phyloP scores from a whole-genome alignment of 225 moss, liverwort and hornwort genomes.

The Bryum argenteum region DNA sequence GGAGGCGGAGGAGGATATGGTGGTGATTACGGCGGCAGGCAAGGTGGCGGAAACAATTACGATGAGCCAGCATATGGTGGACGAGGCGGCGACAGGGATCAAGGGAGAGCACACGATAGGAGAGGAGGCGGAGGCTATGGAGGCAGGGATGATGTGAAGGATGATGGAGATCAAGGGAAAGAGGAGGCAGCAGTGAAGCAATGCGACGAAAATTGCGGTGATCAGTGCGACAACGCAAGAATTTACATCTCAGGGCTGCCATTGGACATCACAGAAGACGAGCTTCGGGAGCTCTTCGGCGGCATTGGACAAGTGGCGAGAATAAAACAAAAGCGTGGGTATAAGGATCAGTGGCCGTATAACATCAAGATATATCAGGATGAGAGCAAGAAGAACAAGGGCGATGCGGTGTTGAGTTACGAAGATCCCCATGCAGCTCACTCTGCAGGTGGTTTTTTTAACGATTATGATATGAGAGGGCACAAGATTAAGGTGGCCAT shows the following conservation, averaged over 20 bases:
- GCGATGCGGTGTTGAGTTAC: slow-evolving; percentile 92
- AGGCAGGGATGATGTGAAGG: slow-evolving; percentile 54
- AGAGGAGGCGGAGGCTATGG: slow-evolving; percentile 59
- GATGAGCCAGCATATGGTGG: slow-evolving; percentile 53
- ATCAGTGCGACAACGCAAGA: slow-evolving; percentile 90
- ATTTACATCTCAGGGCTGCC: slow-evolving; percentile 94
- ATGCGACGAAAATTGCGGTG: slow-evolving; percentile 91
- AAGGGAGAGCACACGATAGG: slow-evolving; percentile 55
- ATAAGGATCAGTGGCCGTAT: slow-evolving; percentile 99
- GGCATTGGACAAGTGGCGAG: slow-evolving; percentile 97
- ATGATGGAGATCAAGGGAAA: slow-evolving; percentile 33
- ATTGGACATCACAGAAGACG: slow-evolving; percentile 77
- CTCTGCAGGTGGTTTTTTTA: slow-evolving; percentile 92
- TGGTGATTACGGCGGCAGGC: slow-evolving; percentile 47
- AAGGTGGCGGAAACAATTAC: slow-evolving; percentile 51
- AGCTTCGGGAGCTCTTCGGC: slow-evolving; percentile 90
- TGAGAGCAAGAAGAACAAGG: slow-evolving; percentile 85
- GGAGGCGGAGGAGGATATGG: slow-evolving; percentile 42
- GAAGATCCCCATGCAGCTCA: slow-evolving; percentile 95
- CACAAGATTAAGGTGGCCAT: slow-evolving; percentile 93
- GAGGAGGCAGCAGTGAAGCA: slow-evolving; percentile 77
- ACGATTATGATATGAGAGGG: slow-evolving; percentile 82
- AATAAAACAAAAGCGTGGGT: slow-evolving; percentile 98
- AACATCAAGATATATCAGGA: slow-evolving; percentile 96
- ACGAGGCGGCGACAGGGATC: slow-evolving; percentile 59